Evolutionary conservation across 495 filamentous ascomycete species (phyloP).

Genomic region (Neurospora pannonica): DNA sequence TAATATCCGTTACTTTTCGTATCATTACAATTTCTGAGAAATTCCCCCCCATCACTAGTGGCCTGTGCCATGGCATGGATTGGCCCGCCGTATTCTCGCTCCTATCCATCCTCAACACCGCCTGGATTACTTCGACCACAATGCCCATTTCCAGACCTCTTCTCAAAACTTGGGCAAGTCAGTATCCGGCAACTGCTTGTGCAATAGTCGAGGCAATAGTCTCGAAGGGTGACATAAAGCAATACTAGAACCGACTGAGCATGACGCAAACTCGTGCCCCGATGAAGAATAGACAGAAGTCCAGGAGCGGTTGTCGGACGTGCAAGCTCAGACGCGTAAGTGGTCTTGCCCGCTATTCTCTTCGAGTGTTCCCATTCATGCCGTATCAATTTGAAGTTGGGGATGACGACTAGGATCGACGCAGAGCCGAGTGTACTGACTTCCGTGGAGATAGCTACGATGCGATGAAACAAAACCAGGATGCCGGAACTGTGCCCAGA

Average conservation of each 20-base stretch:
- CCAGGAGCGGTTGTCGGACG: conserved; percentile 23
- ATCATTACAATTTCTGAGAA: not conserved
- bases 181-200: not conserved
- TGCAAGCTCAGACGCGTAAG: conserved; percentile 25
- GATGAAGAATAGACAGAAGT: conserved; percentile 28
- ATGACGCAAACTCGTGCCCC: not conserved
- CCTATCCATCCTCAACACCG: not conserved
- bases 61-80: not conserved
- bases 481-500: conserved; percentile 22
- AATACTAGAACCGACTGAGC: not conserved
- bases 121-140: not conserved
- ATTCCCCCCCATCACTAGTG: not conserved
- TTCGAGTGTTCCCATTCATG: not conserved
- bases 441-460: conserved; percentile 11
- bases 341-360: not conserved
- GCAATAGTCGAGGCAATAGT: not conserved
- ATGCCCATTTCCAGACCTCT: not conserved
- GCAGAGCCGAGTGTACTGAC: not conserved
- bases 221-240: not conserved
- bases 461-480: conserved; percentile 25
- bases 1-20: not conserved
- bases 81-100: not conserved
- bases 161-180: not conserved
- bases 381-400: not conserved
- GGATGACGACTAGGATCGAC: not conserved